Base-by-base conservation (phyloP, 1,284 basidiomycete species). In the Naganishia sp. region DNA sequence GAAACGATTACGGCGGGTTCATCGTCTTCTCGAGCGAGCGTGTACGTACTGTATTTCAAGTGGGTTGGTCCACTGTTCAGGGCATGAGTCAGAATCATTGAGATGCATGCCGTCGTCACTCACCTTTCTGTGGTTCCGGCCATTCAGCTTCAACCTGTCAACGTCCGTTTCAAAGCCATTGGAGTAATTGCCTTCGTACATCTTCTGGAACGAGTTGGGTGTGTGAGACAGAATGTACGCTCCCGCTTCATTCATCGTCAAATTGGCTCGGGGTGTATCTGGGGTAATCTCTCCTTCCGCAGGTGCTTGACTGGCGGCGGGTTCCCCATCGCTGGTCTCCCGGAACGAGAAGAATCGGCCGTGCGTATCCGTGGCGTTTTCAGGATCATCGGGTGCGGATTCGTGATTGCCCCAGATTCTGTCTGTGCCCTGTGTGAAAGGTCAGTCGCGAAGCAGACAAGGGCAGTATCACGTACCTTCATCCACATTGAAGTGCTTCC, bases 401-500 rank as follows among this genome's bases (percentile, higher is more conserved):
- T 75, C 73, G 7, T 72, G 65, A 73, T 90, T 87, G 2, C 95
- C 95, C 95, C 95, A 99, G 33, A 99, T 85, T 7, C 86, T 85
- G 71, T 93, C 84, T 7, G 94, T 94, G 57, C 94, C 94, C 87
- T 94, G 68, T 11, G 31, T 43, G 23, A 39, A 15, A 39, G 55
- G 13, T 64, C 54, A 66, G 16, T 33, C 52, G 52, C 18, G 39
- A 33, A 31, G 11, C 16, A 13, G 36, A 43, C 48, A 18, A 4
- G 21, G 16, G 10, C 48, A 36, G 11, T 39, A 54, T 33, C 46
- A 65, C 74, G 46, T 73, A 86, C 90, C 85, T 94, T 94, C 70
- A 92, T 86, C 91, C 91, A 94, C 87, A 94, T 87, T 72, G 90
- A 92, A 18, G 91, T 92, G 69, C 90, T 89, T 46, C 95, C 95